Evolutionary conservation across 176 grass and related monocot genomes (phyloP).

Genomic region (Neostapfia colusana): DNA sequence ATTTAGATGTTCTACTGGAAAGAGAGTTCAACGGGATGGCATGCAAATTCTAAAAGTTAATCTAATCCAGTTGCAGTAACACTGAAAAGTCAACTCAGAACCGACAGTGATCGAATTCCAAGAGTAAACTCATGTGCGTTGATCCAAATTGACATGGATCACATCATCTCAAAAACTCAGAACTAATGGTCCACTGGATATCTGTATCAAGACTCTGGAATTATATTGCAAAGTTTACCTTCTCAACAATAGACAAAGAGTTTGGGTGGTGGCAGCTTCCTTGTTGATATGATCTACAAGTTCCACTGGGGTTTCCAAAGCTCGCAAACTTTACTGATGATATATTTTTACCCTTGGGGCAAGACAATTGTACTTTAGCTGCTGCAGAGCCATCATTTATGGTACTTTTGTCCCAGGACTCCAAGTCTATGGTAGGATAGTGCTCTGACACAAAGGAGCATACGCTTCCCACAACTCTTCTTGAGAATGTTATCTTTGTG

Average conservation of each 20-base stretch:
- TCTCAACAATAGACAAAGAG: slow-evolving; percentile 64
- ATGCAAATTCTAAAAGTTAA: slow-evolving; percentile 15
- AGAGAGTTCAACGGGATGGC: background rate
- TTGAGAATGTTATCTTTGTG: slow-evolving; percentile 74
- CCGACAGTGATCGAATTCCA: slow-evolving; percentile 26
- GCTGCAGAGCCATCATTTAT: background rate
- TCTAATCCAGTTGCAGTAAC: slow-evolving; percentile 32
- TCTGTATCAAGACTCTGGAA: slow-evolving; percentile 19
- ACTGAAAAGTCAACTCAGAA: slow-evolving; percentile 40
- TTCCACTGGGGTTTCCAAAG: slow-evolving; percentile 80
- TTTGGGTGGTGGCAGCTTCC: slow-evolving; percentile 69
- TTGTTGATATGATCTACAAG: slow-evolving; percentile 62
- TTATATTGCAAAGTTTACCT: slow-evolving; percentile 50
- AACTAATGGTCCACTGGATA: slow-evolving; percentile 19
- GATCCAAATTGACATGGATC: slow-evolving; percentile 49
- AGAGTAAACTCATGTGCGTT: slow-evolving; percentile 52
- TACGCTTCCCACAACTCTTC: slow-evolving; percentile 48
- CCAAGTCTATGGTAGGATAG: slow-evolving; percentile 54
- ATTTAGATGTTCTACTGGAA: background rate
- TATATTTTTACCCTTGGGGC: slow-evolving; percentile 66
- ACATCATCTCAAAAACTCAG: slow-evolving; percentile 22
- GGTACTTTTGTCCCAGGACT: slow-evolving; percentile 48
- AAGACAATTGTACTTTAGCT: slow-evolving; percentile 53
- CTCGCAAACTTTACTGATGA: slow-evolving; percentile 73
- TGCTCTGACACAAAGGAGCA: slow-evolving; percentile 78